Evolutionary conservation across 768 basidiomycete genomes (phyloP), one percentile per base, ranked within the genome.

Genomic region (Hygrocybe coccinea): DNA sequence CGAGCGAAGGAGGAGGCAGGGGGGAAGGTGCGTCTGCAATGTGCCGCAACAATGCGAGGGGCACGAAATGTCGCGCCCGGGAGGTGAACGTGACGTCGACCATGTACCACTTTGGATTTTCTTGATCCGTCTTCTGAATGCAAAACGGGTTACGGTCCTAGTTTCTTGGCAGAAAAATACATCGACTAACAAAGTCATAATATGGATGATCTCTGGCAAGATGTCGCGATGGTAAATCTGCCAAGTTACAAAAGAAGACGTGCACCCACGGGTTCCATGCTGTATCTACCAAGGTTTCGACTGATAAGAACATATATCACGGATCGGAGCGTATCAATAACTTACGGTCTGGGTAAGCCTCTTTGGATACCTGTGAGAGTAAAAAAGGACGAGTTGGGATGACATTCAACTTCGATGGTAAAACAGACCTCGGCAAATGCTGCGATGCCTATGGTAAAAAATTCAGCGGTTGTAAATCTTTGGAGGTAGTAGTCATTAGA

Each of bases 21-120:
- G 69, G 54, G 38, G 63, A 56, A 5, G 74, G 56, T 3, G 65
- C 58, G 12, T 76, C 74, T 0, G 85, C 81, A 37, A 95, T 79
- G 49, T 76, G 72, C 22, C 85, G 83, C 41, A 97, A 76, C 0
- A 95, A 75, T 5, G 86, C 74, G 10, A 95, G 76, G 2, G 93
- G 86, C 10, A 95, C 79, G 52, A 92, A 92, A 71, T 94, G 76
- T 29, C 68, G 60, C 5, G 87, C 79, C 21, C 88, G 82, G 5
- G 80, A 73, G 14, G 69, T 62, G 67, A 95, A 94, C 33, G 78
- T 80, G 50, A 86, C 72, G 62, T 92, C 85, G 35, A 94, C 89
- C 94, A 97, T 97, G 74, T 79, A 94, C 94, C 94, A 97, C 65
- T 80, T 89, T 1, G 94, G 94, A 10, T 83, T 76, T 2, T 78